Evolutionary conservation across 345 rosid genomes (phyloP), one percentile per base, ranked within the genome.

Genomic region (Fremontodendron californicum): DNA sequence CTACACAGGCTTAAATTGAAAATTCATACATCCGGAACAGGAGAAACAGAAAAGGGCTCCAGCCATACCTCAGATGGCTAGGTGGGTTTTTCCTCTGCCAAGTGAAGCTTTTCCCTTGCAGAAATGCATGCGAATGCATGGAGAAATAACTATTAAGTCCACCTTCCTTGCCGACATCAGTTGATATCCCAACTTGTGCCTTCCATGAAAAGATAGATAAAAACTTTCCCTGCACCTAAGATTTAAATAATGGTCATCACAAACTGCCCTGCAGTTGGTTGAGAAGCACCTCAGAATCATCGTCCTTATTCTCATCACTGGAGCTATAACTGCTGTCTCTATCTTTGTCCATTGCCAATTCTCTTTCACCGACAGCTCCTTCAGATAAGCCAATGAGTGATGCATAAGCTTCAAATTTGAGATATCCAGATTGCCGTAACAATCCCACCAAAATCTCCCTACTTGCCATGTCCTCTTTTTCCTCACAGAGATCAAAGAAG

Each of bases 371-470:
- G 6, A 13, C 31, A 48, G 27, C 72, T 49, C 3, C 68, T 35
- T 78, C 80, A 37, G 87, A 42, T 54, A 84, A 81, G 48, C 87
- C 88, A 72, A 88, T 9, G 19, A 81, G 81, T 10, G 86, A 87
- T 49, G 87, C 85, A 84, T 88, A 92, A n/a, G 51, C 67, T 82
- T 78, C 70, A 75, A 85, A 89, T 75, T 86, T 60, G 19, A 91
- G 93, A 81, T 76, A 81, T 37, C 93, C 89, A 9, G 90, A 81
- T 74, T 85, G 88, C 81, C 79, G 84, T 79, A 92, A 78, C 81
- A 90, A 81, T 71, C 78, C 85, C 79, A 79, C 79, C 37, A 94
- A 78, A 61, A 82, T 85, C 78, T 89, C 90, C 79, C 85, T 91
- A 45, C 89, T 82, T 81, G 70, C 61, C 49, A 37, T 63, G 70